Evolutionary conservation across 169 alveolate genomes (phyloP).

Genomic region (Babesia ovata): DNA sequence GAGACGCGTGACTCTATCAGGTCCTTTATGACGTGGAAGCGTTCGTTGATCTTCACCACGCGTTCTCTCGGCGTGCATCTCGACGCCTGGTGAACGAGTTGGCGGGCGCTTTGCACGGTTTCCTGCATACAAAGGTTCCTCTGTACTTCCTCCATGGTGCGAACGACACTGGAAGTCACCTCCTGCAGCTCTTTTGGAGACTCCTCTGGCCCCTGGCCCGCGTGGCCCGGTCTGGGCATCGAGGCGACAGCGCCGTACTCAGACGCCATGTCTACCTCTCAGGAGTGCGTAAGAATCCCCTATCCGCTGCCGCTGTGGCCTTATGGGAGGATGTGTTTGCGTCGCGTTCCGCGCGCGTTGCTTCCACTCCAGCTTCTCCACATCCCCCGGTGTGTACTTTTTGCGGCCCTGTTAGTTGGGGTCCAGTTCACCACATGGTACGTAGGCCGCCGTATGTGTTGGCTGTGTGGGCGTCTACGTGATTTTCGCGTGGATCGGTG

Average conservation of each 20-base stretch:
- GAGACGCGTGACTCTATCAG: background rate
- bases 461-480: too few species aligned
- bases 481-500: background rate
- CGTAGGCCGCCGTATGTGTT: too few species aligned
- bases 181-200: slow-evolving; percentile 2
- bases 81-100: background rate
- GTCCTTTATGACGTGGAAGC: slow-evolving; percentile 6
- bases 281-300: background rate
- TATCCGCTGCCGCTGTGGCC: background rate
- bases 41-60: background rate
- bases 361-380: background rate
- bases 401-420: background rate
- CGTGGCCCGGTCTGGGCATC: background rate
- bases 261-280: background rate
- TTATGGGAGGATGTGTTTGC: background rate
- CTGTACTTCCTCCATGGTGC: background rate
- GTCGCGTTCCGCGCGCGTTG: slow-evolving; percentile 6
- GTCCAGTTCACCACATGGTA: background rate
- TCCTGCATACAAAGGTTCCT: background rate
- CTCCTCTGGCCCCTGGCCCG: background rate
- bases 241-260: background rate
- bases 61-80: background rate
- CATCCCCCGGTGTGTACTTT: slow-evolving; percentile 11
- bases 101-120: background rate
- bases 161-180: background rate